Evolutionary conservation across 768 basidiomycete species (phyloP).

Genomic region (Trametes elegans): DNA sequence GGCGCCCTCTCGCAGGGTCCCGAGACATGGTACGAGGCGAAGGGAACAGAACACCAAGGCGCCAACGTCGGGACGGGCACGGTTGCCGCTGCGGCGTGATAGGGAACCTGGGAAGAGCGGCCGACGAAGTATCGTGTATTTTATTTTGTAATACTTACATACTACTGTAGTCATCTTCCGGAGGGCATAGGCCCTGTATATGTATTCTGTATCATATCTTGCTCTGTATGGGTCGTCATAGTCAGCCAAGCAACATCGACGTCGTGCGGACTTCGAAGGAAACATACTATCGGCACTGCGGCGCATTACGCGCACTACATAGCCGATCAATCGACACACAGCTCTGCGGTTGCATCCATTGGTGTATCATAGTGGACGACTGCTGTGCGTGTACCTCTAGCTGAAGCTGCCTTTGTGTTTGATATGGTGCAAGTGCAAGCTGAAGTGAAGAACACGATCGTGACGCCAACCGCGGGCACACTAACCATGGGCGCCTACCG

Average conservation of each 20-base stretch:
- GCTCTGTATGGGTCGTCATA: background rate
- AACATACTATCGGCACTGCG: background rate
- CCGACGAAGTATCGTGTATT: background rate
- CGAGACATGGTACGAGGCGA: slow-evolving; percentile 27
- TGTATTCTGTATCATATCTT: background rate
- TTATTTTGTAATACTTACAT: background rate
- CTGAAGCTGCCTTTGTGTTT: background rate
- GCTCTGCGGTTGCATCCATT: too few species aligned
- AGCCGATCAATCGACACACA: too few species aligned
- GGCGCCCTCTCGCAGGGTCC: slow-evolving; percentile 18
- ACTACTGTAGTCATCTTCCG: background rate
- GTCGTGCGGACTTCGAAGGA: too few species aligned
- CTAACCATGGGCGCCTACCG: too few species aligned
- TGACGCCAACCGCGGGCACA: background rate
- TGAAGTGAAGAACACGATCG: background rate
- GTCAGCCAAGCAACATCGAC: too few species aligned
- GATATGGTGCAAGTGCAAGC: background rate
- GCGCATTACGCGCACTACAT: too few species aligned
- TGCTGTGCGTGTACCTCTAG: too few species aligned
- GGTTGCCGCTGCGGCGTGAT: slow-evolving; percentile 10
- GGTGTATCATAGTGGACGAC: too few species aligned
- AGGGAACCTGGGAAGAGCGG: background rate
- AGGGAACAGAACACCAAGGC: slow-evolving; percentile 29
- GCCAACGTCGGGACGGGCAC: background rate
- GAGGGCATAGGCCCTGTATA: background rate